A percentile compares a stretch with the other conserved stretches of the same genome.
Conservation (phyloP, 2,329 filamentous ascomycete species). For the Leptographium procerum region DNA sequence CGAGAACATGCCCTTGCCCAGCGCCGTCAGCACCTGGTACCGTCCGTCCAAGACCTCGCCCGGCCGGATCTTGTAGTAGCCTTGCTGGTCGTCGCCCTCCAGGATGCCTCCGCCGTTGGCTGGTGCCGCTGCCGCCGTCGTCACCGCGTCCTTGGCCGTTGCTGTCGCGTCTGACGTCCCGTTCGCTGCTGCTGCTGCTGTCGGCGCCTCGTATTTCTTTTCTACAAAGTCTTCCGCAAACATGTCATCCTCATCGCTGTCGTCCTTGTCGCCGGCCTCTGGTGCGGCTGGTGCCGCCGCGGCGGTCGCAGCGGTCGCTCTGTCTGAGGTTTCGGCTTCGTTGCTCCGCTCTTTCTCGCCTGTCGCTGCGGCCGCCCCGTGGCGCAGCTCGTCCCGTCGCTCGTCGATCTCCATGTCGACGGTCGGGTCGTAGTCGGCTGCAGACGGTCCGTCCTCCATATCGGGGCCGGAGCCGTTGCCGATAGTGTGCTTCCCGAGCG, state of each 20-base stretch:
- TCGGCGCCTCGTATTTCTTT: constrained; percentile 49
- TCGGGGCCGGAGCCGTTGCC: constrained; percentile 1
- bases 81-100: constrained; percentile 88
- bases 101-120: constrained; percentile 59
- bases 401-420: constrained; percentile 80
- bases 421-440: constrained; percentile 84
- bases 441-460: constrained; percentile 67
- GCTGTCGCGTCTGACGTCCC: constrained; percentile 16
- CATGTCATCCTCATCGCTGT: constrained; percentile 64
- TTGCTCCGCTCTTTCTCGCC: not conserved
- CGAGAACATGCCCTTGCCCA: constrained; percentile 94
- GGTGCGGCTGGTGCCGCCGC: not conserved
- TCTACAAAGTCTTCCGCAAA: constrained; percentile 73
- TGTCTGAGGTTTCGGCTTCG: not conserved
- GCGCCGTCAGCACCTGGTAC: constrained; percentile 76
- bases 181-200: constrained; percentile 2
- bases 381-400: constrained; percentile 54
- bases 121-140: constrained; percentile 14
- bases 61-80: constrained; percentile 90
- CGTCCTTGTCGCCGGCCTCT: not conserved
- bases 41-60: constrained; percentile 82
- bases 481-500: constrained; percentile 31
- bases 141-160: constrained; percentile 23
- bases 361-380: constrained; percentile 35
- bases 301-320: not conserved